A percentile compares a stretch with the other conserved stretches of the same genome.
Conservation (phyloP, 345 rosid genomes). For the Kandelia obovata region DNA sequence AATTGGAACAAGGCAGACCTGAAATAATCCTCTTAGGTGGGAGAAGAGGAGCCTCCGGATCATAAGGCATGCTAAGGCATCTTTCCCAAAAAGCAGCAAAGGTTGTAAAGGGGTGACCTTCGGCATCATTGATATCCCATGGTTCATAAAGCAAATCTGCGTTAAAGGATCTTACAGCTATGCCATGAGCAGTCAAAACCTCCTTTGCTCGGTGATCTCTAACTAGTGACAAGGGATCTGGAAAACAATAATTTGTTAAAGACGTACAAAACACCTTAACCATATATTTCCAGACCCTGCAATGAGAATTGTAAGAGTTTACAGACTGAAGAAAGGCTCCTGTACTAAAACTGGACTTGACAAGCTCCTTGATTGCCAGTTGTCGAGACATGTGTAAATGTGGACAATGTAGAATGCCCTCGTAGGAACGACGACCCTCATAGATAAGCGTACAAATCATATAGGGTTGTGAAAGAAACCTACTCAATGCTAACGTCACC, state of each 20-base stretch:
- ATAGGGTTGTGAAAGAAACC: too few species aligned
- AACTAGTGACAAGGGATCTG: constrained; percentile 91
- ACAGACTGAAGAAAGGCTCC: constrained; percentile 3
- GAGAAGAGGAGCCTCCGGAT: constrained; percentile 95
- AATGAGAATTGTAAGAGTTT: constrained; percentile 6
- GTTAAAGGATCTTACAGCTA: constrained; percentile 73
- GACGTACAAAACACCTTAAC: not conserved
- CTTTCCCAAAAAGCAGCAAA: constrained; percentile 85
- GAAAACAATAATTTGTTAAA: constrained; percentile 28
- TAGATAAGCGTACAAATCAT: too few species aligned
- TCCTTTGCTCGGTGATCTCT: constrained; percentile 95
- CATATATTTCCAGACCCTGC: not conserved
- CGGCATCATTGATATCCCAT: constrained; percentile 85
- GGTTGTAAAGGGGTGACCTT: constrained; percentile 70
- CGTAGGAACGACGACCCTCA: too few species aligned
- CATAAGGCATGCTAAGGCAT: constrained; percentile 96
- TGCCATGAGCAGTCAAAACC: constrained; percentile 62
- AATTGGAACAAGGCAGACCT: constrained; percentile 43
- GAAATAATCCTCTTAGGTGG: constrained; percentile 92
- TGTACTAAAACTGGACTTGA: not conserved
- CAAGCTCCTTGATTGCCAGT: not conserved
- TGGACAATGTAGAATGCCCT: too few species aligned
- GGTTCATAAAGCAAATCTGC: constrained; percentile 99
- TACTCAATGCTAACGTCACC: not conserved
- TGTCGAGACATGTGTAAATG: too few species aligned